Base-by-base conservation (phyloP, 345 rosid genomes). In the Gynandropsis gynandra region DNA sequence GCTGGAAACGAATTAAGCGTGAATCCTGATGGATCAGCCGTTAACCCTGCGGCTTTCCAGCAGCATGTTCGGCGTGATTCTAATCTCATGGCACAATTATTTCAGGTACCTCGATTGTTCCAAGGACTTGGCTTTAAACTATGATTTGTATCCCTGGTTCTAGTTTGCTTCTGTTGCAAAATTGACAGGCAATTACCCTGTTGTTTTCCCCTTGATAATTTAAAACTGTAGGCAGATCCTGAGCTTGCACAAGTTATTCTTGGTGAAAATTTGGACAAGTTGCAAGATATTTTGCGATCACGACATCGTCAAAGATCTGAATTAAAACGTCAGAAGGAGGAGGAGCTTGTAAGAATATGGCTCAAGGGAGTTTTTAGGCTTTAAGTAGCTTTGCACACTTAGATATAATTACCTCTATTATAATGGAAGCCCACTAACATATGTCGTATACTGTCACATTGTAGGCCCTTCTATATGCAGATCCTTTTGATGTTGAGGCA, bases 401-500 rank as follows among this genome's bases (percentile, higher is more conserved):
- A 19, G 16, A 21, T 40, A 41, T 31, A 27, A 20, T 9, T 19
- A 41, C 56, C 31, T 45, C 38, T 49, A 7, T 49, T 11, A 35
- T 42, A 59, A 66, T 73, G n/a, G 42, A 46, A 18, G 32, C 39
- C 16, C 47, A 48, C 58, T 54, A 27, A 37, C 43, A 36, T 39
- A 47, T 7, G 18, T n/a, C 36, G 8, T 37, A 2, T 37, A 1
- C 11, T 13, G n/a, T 35, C 27, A 15, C 16, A 5, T 35, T 18
- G 20, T 60, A 87, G 98, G 97, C 88, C 34, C 97, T 92, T 62
- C 81, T 83, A 31, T 39, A 80, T 61, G 97, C 98, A 15, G 98
- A 92, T 76, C 97, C 98, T 59, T 87, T 92, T 73, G 97, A 85
- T 53, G 83, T 87, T 55, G 98, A 87, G 64, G 90, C 97, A 46